Evolutionary conservation across 1,284 basidiomycete species (phyloP), one percentile per base, ranked within the genome.

Genomic region (Microstroma glucosiphilum): DNA sequence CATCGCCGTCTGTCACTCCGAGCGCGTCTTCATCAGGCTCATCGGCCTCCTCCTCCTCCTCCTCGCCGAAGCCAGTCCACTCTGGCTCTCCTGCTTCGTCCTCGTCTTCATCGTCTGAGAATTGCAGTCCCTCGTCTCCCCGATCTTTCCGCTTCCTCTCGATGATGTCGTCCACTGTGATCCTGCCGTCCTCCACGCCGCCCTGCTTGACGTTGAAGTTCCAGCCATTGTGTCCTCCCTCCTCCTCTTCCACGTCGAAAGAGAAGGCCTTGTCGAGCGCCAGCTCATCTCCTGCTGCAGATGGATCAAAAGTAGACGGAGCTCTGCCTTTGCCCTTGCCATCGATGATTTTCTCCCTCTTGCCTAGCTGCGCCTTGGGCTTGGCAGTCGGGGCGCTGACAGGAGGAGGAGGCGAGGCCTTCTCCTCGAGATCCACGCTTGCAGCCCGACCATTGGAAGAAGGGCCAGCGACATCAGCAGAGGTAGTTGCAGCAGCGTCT

Each of bases 1-100:
- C 85, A 41, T 84, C 85, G 42, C 86, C 86, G 59, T 88, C 86
- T 49, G 70, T 81, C 26, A 80, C 79, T 25, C 67, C 63, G 21
- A 56, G n/a, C 15, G 69, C 76, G 19, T 68, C 75, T 13, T 71
- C 69, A 2, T 66, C 71, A 13, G 61, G 64, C 43, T 64, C 66
- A 0, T 66, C 68, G 25, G 68, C 72, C 26, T 73, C 70, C 17
- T 69, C 58, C 17, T 60, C 63, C 21, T 62, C 60, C 21, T 62
- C 60, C 0, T 56, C 54, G 1, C 64, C 60, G 2, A 56, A 49
- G 49, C 65, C 60, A 61, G 66, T 54, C 42, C 66, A 74, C 65
- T 68, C 76, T 26, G 77, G 63, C 51, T 70, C 69, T 13, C 68
- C 65, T 26, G 61, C 62, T 23, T 61, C 59, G 46, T 62, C 30